phyloP scores from a whole-genome alignment of 2,329 filamentous ascomycete genomes.

The Tolypocladium tropicale region DNA sequence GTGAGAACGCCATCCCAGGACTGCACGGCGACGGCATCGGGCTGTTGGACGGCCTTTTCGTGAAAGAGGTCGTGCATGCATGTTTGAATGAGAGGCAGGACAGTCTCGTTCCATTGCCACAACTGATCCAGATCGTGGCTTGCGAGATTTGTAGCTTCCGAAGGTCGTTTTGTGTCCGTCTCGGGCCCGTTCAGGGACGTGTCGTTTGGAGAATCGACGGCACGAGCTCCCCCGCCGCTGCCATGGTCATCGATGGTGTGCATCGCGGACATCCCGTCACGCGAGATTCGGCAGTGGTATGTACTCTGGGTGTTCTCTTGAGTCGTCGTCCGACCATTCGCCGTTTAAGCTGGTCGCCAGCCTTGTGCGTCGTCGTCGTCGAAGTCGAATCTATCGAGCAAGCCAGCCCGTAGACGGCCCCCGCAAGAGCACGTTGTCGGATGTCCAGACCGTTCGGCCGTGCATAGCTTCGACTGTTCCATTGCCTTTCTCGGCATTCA shows the following conservation, averaged over 20 bases:
- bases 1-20: constrained; percentile 40
- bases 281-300: background rate
- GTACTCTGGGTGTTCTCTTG: background rate
- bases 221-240: background rate
- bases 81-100: constrained; percentile 27
- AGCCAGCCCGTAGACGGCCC: background rate
- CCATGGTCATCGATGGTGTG: background rate
- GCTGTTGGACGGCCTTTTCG: constrained; percentile 23
- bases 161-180: background rate
- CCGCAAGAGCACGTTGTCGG: background rate
- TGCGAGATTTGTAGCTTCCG: constrained; percentile 7
- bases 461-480: background rate
- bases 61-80: constrained; percentile 38
- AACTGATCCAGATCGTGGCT: constrained; percentile 30
- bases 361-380: background rate
- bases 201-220: background rate
- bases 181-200: background rate
- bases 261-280: background rate
- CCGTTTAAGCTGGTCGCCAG: background rate
- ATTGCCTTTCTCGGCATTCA: background rate
- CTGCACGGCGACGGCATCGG: constrained; percentile 31
- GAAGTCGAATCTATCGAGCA: background rate
- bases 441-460: background rate
- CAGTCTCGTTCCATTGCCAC: constrained; percentile 33
- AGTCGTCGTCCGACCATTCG: background rate